Conservation (phyloP, 2,329 filamentous ascomycete species). For the Albifimbria verrucaria region DNA sequence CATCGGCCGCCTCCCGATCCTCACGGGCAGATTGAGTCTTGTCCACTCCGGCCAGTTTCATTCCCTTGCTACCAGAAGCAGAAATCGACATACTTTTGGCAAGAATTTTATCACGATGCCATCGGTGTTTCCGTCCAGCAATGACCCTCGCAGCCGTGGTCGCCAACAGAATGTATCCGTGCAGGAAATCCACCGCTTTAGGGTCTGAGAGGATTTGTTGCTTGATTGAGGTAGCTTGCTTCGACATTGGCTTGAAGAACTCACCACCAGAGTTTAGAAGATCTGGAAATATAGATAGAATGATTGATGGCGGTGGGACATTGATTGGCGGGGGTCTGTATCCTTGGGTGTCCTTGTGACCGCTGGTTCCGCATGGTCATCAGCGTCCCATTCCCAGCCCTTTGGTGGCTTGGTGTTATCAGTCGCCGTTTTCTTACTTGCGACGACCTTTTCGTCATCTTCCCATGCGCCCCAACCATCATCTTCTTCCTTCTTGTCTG, state of each 20-base stretch:
- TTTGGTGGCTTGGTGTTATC: conserved; percentile 16
- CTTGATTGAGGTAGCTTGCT: conserved; percentile 54
- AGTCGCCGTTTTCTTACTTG: conserved; percentile 10
- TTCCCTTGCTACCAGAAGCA: conserved; percentile 70
- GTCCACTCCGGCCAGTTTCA: conserved; percentile 88
- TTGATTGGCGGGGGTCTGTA: conserved; percentile 68
- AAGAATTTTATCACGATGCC: conserved; percentile 85
- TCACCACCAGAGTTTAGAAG: conserved; percentile 65
- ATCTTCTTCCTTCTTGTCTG: conserved; percentile 23
- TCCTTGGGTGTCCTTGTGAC: conserved; percentile 19
- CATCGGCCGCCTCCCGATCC: conserved; percentile 79
- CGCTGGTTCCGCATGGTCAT: conserved; percentile 26
- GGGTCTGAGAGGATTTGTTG: conserved; percentile 62
- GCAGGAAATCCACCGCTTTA: conserved; percentile 59
- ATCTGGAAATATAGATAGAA: conserved; percentile 73
- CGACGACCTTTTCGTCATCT: conserved; percentile 26
- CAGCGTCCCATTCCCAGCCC: conserved; percentile 50
- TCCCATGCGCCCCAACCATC: conserved; percentile 53
- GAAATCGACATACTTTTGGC: conserved; percentile 88
- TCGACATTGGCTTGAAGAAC: conserved; percentile 63
- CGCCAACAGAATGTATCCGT: conserved; percentile 60
- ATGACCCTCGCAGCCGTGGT: conserved; percentile 75
- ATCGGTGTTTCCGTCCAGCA: conserved; percentile 79
- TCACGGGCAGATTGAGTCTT: conserved; percentile 79
- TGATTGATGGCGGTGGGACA: conserved; percentile 80